Conservation (phyloP, 202 grass and related monocot genomes). For the Zizania palustris region DNA sequence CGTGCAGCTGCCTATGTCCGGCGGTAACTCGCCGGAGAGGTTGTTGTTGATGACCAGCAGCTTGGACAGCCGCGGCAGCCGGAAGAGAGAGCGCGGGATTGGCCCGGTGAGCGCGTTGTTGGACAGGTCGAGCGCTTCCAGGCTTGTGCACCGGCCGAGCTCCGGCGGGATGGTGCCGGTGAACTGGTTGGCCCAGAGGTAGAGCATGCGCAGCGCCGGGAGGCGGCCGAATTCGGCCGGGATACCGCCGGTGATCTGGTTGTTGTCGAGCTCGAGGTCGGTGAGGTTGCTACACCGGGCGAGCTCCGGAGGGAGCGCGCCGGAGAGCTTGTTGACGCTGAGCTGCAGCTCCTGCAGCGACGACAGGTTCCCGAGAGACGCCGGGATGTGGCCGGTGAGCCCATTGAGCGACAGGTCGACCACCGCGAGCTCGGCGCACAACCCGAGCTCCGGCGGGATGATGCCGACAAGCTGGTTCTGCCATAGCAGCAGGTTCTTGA, state of each 20-base stretch:
- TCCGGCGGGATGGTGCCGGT: conserved; percentile 65
- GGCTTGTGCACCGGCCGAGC: conserved; percentile 61
- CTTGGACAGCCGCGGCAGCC: conserved; percentile 61
- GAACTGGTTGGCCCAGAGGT: conserved; percentile 78
- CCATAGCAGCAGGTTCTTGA: conserved; percentile 79
- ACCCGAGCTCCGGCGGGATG: conserved; percentile 68
- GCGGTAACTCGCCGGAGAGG: conserved; percentile 62
- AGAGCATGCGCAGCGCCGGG: conserved; percentile 61
- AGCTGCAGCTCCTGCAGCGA: conserved; percentile 78
- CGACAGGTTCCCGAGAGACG: conserved; percentile 56
- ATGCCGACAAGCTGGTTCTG: conserved; percentile 80
- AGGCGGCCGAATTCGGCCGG: conserved; percentile 51
- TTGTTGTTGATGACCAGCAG: conserved; percentile 74
- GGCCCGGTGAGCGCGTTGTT: conserved; percentile 65
- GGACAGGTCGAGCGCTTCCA: conserved; percentile 74
- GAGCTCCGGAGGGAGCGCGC: conserved; percentile 60
- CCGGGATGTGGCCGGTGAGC: conserved; percentile 71
- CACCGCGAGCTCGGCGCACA: conserved; percentile 53
- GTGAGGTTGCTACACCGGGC: conserved; percentile 68
- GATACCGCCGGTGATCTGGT: conserved; percentile 70
- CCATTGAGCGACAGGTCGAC: conserved; percentile 73
- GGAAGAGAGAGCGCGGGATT: conserved; percentile 57
- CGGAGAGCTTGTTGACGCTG: conserved; percentile 79
- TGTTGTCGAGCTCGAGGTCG: conserved; percentile 85
- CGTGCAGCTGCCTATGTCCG: conserved; percentile 72